These are phyloP conservation scores for Gynostemma pentaphyllum DNA, from an alignment of 306 rosid genomes.

Conservation along the genomic window DNA sequence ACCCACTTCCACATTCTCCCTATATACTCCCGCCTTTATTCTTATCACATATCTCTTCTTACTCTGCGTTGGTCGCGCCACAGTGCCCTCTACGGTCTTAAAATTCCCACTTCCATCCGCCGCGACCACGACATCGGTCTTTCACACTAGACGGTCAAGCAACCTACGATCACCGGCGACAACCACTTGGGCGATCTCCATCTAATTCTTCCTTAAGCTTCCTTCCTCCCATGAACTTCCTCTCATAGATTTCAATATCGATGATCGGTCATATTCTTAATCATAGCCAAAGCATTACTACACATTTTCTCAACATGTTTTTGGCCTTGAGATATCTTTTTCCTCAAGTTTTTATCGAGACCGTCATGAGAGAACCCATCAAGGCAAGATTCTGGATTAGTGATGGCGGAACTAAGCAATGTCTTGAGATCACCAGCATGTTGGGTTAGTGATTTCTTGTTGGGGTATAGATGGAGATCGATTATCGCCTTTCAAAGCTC, in stretches of 20 bases:
- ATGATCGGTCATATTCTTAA: constrained; percentile 57
- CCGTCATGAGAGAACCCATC: constrained; percentile 63
- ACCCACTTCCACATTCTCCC: neutral
- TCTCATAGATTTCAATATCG: constrained; percentile 31
- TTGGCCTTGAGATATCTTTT: constrained; percentile 27
- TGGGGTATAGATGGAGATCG: constrained; percentile 32
- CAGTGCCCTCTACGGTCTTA: constrained; percentile 56
- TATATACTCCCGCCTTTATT: no score
- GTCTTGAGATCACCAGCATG: constrained; percentile 66
- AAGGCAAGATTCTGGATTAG: constrained; percentile 65
- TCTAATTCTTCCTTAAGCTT: constrained; percentile 20
- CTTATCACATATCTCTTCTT: no score
- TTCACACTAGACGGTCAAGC: constrained; percentile 29
- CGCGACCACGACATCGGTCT: constrained; percentile 51
- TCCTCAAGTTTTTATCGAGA: constrained; percentile 28
- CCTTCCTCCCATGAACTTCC: constrained; percentile 7
- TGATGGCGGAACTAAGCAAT: constrained; percentile 53
- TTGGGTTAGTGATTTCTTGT: constrained; percentile 26
- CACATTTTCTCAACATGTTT: constrained; percentile 47
- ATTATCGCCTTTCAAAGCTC: constrained; percentile 29
- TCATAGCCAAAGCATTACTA: constrained; percentile 70
- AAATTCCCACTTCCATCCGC: constrained; percentile 56
- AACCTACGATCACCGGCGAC: constrained; percentile 46
- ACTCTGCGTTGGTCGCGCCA: constrained; percentile 47
- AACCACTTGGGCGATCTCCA: constrained; percentile 58